Percentiles rank a stretch among this genome's conserved stretches.
Conservation (phyloP, 2,329 filamentous ascomycete genomes). For the Claviceps capensis region DNA sequence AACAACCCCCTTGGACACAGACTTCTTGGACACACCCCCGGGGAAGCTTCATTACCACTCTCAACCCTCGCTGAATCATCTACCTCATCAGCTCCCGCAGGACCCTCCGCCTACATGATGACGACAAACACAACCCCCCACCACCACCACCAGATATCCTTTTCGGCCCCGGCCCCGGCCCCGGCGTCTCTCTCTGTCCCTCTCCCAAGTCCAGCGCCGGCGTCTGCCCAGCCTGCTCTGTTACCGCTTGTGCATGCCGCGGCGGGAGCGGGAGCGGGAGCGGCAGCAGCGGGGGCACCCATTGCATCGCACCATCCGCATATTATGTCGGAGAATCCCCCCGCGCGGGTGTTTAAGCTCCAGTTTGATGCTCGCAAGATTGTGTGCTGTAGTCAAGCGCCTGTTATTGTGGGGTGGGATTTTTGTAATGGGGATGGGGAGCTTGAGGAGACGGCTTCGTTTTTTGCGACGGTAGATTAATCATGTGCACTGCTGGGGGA, state of each 20-base stretch:
- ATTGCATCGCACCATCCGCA: constrained; percentile 27
- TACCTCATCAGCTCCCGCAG: not conserved
- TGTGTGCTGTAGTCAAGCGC: constrained; percentile 86
- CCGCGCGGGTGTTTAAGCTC: constrained; percentile 75
- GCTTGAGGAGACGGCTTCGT: constrained; percentile 61
- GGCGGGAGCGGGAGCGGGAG: too few relatives aligned
- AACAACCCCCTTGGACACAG: not conserved
- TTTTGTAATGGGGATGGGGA: constrained; percentile 81
- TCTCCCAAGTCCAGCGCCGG: constrained; percentile 1
- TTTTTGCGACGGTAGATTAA: constrained; percentile 52
- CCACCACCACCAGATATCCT: not conserved
- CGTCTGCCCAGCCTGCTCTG: constrained; percentile 11
- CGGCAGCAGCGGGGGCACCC: not conserved
- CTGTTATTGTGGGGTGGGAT: constrained; percentile 91
- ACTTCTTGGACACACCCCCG: not conserved
- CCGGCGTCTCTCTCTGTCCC: not conserved
- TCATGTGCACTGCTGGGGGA: not conserved
- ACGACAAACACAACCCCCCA: not conserved
- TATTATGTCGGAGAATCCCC: constrained; percentile 31
- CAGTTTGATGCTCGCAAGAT: constrained; percentile 92
- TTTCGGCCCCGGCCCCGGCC: not conserved
- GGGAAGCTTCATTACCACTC: not conserved
- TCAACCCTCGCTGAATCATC: not conserved
- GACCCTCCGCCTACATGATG: too few relatives aligned
- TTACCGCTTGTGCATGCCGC: constrained; percentile 1